Evolutionary conservation across 2,329 filamentous ascomycete species (phyloP).

Genomic region (Diplodia intermedia): DNA sequence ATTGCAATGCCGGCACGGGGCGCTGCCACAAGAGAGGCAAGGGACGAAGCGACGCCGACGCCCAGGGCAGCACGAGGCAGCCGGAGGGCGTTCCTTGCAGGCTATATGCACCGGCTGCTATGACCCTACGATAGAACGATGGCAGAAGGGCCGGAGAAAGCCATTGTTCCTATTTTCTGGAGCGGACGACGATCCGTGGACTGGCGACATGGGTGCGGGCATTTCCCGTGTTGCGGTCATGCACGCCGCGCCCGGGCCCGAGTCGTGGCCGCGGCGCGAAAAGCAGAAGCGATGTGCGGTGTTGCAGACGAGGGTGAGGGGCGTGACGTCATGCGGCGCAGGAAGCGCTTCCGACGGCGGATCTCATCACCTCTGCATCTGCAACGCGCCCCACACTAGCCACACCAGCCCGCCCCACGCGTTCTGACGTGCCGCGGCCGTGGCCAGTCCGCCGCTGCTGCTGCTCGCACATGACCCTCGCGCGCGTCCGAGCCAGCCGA

Average conservation of each 20-base stretch:
- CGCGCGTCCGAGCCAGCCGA: slow-evolving; percentile 28
- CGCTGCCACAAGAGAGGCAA: not conserved
- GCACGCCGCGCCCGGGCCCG: not conserved
- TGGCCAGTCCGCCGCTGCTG: not conserved
- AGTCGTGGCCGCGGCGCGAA: not conserved
- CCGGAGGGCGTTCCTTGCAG: slow-evolving; percentile 3
- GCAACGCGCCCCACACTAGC: slow-evolving; percentile 23
- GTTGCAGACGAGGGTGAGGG: not conserved
- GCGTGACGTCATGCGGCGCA: slow-evolving; percentile 8
- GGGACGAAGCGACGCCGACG: not conserved
- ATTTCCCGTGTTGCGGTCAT: slow-evolving; percentile 1
- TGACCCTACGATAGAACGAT: not conserved
- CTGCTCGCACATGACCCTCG: slow-evolving; percentile 20
- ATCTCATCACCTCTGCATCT: slow-evolving; percentile 10
- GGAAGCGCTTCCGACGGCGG: slow-evolving; percentile 13
- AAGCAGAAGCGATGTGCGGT: not conserved
- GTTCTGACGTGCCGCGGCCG: slow-evolving; percentile 7
- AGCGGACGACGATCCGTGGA: not conserved
- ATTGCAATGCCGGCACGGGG: slow-evolving; percentile 2
- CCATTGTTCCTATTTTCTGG: slow-evolving; percentile 24
- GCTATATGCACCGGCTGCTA: not conserved
- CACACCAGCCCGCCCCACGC: slow-evolving; percentile 21
- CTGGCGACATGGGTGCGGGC: not conserved
- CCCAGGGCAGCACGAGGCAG: not conserved
- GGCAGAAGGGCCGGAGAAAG: slow-evolving; percentile 15